A percentile compares a stretch with the other conserved stretches of the same genome.
These are phyloP conservation scores for Plectranthus barbatus DNA, from an alignment of 257 asterid genomes.

Conservation along the genomic window DNA sequence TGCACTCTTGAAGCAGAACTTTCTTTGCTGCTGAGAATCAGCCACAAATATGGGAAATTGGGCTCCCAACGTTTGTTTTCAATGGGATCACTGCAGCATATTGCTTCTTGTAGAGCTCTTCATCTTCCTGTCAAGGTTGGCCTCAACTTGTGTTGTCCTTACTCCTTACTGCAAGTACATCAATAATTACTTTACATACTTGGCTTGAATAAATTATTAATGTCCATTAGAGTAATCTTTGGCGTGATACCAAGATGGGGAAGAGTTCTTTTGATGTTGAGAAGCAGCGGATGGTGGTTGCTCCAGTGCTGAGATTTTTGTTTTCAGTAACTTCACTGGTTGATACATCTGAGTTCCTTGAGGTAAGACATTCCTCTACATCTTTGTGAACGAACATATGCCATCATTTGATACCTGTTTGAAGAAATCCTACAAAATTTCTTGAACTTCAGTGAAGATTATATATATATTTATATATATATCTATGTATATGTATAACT, in stretches of 20 bases:
- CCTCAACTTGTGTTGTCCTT: background rate
- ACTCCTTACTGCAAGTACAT: background rate
- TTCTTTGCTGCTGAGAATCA: slow-evolving; percentile 68
- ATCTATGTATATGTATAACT: too few relatives aligned
- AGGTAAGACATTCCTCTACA: slow-evolving; percentile 42
- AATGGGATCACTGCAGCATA: slow-evolving; percentile 78
- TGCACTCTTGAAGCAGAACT: slow-evolving; percentile 90
- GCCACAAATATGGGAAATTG: slow-evolving; percentile 83
- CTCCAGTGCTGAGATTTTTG: slow-evolving; percentile 74
- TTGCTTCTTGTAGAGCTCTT: slow-evolving; percentile 67
- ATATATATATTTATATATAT: too few relatives aligned
- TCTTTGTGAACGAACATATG: background rate
- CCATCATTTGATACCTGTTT: background rate
- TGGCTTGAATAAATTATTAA: slow-evolving; percentile 4
- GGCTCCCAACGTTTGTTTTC: slow-evolving; percentile 88
- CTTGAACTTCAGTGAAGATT: background rate
- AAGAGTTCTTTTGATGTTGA: slow-evolving; percentile 57
- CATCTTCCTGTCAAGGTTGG: slow-evolving; percentile 66
- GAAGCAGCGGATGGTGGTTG: slow-evolving; percentile 61
- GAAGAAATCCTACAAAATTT: background rate
- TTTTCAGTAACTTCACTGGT: slow-evolving; percentile 77
- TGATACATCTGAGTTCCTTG: slow-evolving; percentile 75
- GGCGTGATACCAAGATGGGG: slow-evolving; percentile 49
- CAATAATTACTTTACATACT: background rate
- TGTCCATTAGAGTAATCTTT: slow-evolving; percentile 49